Evolutionary conservation across 2,329 filamentous ascomycete genomes (phyloP), one percentile per base, ranked within the genome.

Genomic region (Aspergillus nomiae): DNA sequence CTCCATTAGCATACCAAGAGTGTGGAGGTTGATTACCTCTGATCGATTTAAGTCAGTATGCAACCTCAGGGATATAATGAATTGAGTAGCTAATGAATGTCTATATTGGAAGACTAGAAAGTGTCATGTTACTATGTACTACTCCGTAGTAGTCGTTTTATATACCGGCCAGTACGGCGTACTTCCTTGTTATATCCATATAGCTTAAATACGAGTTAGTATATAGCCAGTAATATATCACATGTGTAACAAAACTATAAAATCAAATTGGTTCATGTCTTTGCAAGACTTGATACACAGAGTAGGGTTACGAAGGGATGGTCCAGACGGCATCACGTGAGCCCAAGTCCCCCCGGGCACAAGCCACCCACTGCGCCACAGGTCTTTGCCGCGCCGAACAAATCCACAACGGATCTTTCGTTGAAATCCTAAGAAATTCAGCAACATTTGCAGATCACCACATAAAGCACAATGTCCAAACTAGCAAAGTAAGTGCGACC

Each of bases 361-460:
- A 67, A 75, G 74, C 76, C 76, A 77, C 72, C 9, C 8, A 21
- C 30, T 67, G 71, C 75, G 76, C 76, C 76, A 78, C 76, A 65
- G 58, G 53, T 61, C 65, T 72, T 71, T 69, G 69, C 67, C 68
- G 70, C 72, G 65, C 63, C 60, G 70, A 75, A 75, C 69, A 78
- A 78, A 78, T 78, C 76, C 76, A 78, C 76, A 78, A 78, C 75
- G 74, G 75, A 76, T 69, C 72, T 77, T 74, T 72, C 69, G 73
- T 71, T 71, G 73, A 76, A 76, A 74, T 76, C 73, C 70, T 19
- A 55, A 76, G 74, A 78, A 77, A 77, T 76, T 77, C 71, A 75
- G 70, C 73, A 69, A 64, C 56, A 63, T 38, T 59, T 54, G 56
- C 55, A 63, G 57, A 61, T 65, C 70, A 70, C 63, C 69, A 59